These are phyloP conservation scores for Xylariaceae sp. DNA, from an alignment of 2,329 filamentous ascomycete genomes.

Conservation along the genomic window DNA sequence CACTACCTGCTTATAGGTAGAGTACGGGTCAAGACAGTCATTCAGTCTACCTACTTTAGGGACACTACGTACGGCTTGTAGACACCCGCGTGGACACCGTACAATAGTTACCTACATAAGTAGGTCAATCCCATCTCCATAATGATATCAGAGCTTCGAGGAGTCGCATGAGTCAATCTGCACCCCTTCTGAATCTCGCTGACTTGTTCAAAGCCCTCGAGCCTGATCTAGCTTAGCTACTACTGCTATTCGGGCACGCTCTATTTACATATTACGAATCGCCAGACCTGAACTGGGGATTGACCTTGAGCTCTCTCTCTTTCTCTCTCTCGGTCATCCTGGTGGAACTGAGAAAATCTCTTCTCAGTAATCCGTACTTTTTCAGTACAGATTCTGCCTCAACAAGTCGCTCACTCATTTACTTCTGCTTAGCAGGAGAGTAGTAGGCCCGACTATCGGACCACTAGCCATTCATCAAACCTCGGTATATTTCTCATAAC, in stretches of 20 bases:
- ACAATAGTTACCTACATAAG: too few species aligned
- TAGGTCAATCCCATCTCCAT: slow-evolving; percentile 1
- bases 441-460: neutral
- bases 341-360: neutral
- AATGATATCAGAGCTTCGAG: slow-evolving; percentile 12
- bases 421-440: neutral
- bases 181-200: slow-evolving; percentile 1
- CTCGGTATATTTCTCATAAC: neutral
- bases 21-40: neutral
- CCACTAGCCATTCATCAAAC: neutral
- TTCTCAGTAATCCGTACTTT: neutral
- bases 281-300: neutral
- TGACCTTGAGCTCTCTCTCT: neutral
- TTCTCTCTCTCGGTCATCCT: neutral
- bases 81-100: too few species aligned
- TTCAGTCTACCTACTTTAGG: neutral
- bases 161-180: neutral
- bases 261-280: neutral
- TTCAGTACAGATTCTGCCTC: neutral
- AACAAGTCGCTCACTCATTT: neutral
- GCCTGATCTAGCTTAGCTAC: neutral
- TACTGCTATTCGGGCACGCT: neutral
- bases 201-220: neutral
- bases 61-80: too few species aligned
- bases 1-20: neutral